Conservation (phyloP, 2,329 filamentous ascomycete species). For the Aspergillus melleus region DNA sequence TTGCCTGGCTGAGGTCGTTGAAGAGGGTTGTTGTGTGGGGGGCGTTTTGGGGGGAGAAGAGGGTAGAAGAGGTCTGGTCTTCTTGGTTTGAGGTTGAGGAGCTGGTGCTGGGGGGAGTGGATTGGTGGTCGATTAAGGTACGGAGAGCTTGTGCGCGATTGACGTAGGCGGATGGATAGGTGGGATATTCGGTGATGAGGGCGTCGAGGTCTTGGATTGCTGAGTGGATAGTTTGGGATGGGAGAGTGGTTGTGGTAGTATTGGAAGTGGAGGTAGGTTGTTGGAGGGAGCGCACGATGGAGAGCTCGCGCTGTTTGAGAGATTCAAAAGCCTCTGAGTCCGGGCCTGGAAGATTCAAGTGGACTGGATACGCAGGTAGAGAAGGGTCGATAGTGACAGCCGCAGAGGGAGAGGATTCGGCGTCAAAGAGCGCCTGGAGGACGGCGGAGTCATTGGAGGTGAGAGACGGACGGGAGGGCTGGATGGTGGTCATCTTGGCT, state of each 20-base stretch:
- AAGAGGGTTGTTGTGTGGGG: conserved; percentile 29
- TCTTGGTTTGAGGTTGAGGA: not conserved
- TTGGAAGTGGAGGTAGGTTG: not conserved
- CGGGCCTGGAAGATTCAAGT: conserved; percentile 28
- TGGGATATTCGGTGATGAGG: conserved; percentile 45
- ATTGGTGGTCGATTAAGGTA: conserved; percentile 31
- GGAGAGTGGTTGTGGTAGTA: conserved; percentile 11
- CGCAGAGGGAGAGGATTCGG: conserved; percentile 43
- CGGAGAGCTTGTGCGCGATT: conserved; percentile 56
- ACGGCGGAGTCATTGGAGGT: conserved; percentile 48
- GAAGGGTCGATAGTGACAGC: conserved; percentile 39
- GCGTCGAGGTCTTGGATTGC: conserved; percentile 41
- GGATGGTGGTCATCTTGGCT: conserved; percentile 22
- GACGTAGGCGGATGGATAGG: conserved; percentile 55
- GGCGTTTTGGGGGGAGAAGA: conserved; percentile 26
- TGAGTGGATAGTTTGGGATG: conserved; percentile 27
- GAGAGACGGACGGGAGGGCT: conserved; percentile 29
- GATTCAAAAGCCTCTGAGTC: conserved; percentile 33
- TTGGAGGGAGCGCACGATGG: conserved; percentile 42
- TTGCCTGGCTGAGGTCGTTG: conserved; percentile 44
- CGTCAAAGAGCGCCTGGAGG: conserved; percentile 48
- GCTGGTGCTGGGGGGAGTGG: not conserved
- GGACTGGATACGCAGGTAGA: conserved; percentile 41
- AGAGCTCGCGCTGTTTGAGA: conserved; percentile 42
- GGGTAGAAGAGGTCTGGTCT: conserved; percentile 1